Conservation (phyloP, 139 green algal genomes). For the Astrephomene gubernaculifera region DNA sequence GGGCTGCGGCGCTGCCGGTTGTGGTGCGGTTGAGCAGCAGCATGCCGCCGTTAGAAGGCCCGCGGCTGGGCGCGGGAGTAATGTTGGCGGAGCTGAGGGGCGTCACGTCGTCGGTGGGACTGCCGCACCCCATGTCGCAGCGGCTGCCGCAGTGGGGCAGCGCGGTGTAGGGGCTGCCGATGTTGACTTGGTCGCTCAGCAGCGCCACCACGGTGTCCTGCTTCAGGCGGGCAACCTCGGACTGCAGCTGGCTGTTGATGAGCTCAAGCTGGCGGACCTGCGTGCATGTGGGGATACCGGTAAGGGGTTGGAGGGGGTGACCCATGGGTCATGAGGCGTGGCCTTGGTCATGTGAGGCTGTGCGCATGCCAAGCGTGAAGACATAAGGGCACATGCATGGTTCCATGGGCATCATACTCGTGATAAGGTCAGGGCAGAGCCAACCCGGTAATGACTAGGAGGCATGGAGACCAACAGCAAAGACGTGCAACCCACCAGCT, state of each 20-base stretch:
- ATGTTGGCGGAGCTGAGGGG: neutral
- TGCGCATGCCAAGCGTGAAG: too few species aligned
- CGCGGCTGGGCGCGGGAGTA: neutral
- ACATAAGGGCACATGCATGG: too few species aligned
- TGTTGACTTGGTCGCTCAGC: neutral
- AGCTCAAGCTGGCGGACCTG: constrained; percentile 38
- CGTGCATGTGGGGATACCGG: neutral
- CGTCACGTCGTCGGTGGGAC: neutral
- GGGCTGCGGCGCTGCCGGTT: constrained; percentile 9
- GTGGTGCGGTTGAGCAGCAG: constrained; percentile 26
- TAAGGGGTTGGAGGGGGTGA: neutral
- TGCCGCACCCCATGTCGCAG: neutral
- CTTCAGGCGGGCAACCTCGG: neutral
- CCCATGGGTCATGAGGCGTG: neutral
- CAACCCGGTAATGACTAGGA: too few species aligned
- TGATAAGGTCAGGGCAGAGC: too few species aligned
- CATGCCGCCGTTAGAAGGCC: neutral
- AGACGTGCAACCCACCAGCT: constrained; percentile 25
- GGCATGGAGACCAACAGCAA: too few species aligned
- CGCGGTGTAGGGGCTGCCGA: neutral
- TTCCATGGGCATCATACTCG: too few species aligned
- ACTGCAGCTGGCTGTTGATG: constrained; percentile 6
- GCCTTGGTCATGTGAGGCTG: too few species aligned
- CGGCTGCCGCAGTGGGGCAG: neutral
- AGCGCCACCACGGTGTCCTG: neutral